Conservation (phyloP, 495 filamentous ascomycete species). For the Oleoguttula mirabilis region DNA sequence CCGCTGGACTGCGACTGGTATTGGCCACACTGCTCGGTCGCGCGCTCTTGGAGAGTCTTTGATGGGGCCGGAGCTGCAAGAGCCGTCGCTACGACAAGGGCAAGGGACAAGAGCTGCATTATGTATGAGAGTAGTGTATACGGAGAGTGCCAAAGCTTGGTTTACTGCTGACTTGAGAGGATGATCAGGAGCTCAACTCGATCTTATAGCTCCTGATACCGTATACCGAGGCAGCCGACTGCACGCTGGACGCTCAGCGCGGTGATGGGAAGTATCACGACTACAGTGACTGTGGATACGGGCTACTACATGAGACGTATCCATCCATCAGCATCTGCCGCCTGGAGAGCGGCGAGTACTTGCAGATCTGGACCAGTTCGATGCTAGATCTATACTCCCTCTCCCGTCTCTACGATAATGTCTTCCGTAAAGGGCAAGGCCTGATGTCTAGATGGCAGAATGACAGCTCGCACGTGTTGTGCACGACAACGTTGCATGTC, state of each 20-base stretch:
- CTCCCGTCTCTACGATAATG: not conserved
- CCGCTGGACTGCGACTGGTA: conserved; percentile 5
- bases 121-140: not conserved
- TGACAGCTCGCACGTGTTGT: not conserved
- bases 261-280: too few relatives aligned
- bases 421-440: not conserved
- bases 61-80: conserved; percentile 5
- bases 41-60: conserved; percentile 5
- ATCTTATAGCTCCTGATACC: not conserved
- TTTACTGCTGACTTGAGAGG: not conserved
- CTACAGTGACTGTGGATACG: too few relatives aligned
- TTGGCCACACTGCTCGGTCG: conserved; percentile 4
- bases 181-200: not conserved
- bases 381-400: not conserved
- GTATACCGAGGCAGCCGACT: not conserved
- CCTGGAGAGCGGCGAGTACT: not conserved
- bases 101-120: not conserved
- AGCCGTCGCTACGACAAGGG: not conserved
- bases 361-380: not conserved
- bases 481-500: not conserved
- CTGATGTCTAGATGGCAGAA: not conserved
- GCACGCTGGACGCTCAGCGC: too few relatives aligned
- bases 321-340: not conserved
- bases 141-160: too few relatives aligned
- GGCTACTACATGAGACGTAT: too few relatives aligned